These are phyloP conservation scores for Aspergillus novofumigatus DNA, from an alignment of 2,329 filamentous ascomycete genomes.

Conservation along the genomic window DNA sequence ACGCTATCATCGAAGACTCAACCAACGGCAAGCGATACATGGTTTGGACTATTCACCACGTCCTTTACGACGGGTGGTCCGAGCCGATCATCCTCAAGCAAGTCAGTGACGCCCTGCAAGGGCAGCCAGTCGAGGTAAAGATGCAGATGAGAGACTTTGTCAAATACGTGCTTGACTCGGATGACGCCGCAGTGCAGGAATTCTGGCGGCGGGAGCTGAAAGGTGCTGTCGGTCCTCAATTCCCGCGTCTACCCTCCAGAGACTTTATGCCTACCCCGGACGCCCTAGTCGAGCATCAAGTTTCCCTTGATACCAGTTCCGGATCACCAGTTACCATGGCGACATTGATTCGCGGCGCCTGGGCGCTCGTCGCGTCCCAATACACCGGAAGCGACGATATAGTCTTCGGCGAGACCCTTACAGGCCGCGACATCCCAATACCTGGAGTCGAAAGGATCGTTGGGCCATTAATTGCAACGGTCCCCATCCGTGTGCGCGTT, in stretches of 20 bases:
- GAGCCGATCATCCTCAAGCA: slow-evolving; percentile 35
- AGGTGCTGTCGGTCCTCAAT: slow-evolving; percentile 46
- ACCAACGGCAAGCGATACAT: slow-evolving; percentile 34
- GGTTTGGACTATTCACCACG: slow-evolving; percentile 50
- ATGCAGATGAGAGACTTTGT: slow-evolving; percentile 47
- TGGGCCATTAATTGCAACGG: slow-evolving; percentile 47
- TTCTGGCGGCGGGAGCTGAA: slow-evolving; percentile 48
- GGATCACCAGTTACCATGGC: slow-evolving; percentile 41
- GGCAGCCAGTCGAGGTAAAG: slow-evolving; percentile 12
- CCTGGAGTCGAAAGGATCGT: slow-evolving; percentile 46
- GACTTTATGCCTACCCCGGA: slow-evolving; percentile 45
- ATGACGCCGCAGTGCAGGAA: slow-evolving; percentile 37
- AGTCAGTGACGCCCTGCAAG: slow-evolving; percentile 25
- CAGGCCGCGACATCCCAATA: slow-evolving; percentile 45
- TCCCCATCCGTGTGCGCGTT: slow-evolving; percentile 44
- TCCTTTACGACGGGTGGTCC: slow-evolving; percentile 50
- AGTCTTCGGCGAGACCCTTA: slow-evolving; percentile 49
- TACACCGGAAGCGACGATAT: slow-evolving; percentile 45
- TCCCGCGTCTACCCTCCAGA: slow-evolving; percentile 46
- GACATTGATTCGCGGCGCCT: slow-evolving; percentile 47
- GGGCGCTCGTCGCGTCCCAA: slow-evolving; percentile 45
- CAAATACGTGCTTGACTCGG: slow-evolving; percentile 42
- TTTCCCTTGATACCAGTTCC: slow-evolving; percentile 20
- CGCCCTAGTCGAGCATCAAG: slow-evolving; percentile 42
- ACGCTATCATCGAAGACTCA: slow-evolving; percentile 27